A percentile compares a stretch with the other conserved stretches of the same genome.
Conservation (phyloP, 2,329 filamentous ascomycete genomes). For the Sphaceloma murrayae region DNA sequence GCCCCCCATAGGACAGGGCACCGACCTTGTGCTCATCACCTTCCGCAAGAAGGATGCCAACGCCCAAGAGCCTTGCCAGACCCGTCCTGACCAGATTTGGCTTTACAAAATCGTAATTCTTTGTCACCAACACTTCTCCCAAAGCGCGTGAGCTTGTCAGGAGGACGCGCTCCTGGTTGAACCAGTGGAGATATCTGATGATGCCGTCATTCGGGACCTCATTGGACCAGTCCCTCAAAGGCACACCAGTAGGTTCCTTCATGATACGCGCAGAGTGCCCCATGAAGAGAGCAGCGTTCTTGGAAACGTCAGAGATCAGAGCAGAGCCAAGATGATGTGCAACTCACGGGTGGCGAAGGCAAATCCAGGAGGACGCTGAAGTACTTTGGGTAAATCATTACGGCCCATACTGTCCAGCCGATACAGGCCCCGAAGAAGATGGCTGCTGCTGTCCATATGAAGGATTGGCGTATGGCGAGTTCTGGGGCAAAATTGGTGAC, state of each 20-base stretch:
- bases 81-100: constrained; percentile 39
- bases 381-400: constrained; percentile 49
- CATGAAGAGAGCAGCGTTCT: constrained; percentile 29
- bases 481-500: constrained; percentile 1
- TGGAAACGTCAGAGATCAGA: background rate
- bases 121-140: constrained; percentile 41
- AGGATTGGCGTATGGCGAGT: constrained; percentile 20
- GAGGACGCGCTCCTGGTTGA: constrained; percentile 39
- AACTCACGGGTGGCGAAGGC: constrained; percentile 42
- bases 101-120: constrained; percentile 45
- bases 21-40: constrained; percentile 74
- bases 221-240: constrained; percentile 43
- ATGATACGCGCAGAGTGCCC: constrained; percentile 38
- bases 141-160: constrained; percentile 40
- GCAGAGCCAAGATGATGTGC: too few species aligned
- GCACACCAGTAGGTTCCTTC: constrained; percentile 35
- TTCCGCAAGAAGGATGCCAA: constrained; percentile 69
- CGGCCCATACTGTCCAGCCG: constrained; percentile 31
- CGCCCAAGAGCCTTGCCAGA: constrained; percentile 56
- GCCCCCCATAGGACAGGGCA: background rate
- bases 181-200: constrained; percentile 42
- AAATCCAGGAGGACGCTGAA: constrained; percentile 51
- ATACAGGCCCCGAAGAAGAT: constrained; percentile 33
- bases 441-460: constrained; percentile 33
- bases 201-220: constrained; percentile 47